Evolutionary conservation across 225 moss, liverwort and hornwort species (phyloP).

Genomic region (Sphagnum contortum): DNA sequence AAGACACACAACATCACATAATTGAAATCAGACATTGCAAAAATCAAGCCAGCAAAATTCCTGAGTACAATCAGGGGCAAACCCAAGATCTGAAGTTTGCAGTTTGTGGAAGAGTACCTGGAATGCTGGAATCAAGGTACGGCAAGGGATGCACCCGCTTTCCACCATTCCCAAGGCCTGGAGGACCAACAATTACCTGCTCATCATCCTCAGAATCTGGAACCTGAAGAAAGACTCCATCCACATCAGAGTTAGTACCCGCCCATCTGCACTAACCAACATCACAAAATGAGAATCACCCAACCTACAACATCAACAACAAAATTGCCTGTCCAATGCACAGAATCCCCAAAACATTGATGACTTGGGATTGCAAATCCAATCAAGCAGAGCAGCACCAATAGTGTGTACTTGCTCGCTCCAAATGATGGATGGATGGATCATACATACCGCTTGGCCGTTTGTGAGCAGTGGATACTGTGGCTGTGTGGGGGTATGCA

Average conservation of each 20-base stretch:
- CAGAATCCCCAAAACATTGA: background rate
- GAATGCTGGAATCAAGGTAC: conserved; percentile 64
- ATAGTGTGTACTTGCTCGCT: too few species aligned
- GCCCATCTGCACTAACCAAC: too few species aligned
- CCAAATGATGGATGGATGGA: background rate
- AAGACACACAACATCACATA: too few species aligned
- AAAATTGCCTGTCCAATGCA: background rate
- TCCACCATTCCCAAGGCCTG: conserved; percentile 51
- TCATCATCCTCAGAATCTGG: too few species aligned
- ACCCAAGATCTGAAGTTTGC: too few species aligned
- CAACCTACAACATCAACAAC: background rate
- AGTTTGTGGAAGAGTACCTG: conserved; percentile 26
- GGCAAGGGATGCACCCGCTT: conserved; percentile 73
- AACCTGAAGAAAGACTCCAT: too few species aligned
- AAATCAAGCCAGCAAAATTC: too few species aligned
- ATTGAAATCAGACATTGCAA: too few species aligned
- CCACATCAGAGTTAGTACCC: too few species aligned
- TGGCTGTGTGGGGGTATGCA: conserved; percentile 47
- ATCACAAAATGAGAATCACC: background rate
- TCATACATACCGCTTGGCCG: conserved; percentile 36
- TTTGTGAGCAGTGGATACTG: conserved; percentile 81
- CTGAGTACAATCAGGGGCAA: too few species aligned
- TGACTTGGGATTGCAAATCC: background rate
- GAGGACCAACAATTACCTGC: conserved; percentile 74
- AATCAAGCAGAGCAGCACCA: too few species aligned